Conservation (phyloP, 352 stramenopile species). For the Pythium sukuiense region DNA sequence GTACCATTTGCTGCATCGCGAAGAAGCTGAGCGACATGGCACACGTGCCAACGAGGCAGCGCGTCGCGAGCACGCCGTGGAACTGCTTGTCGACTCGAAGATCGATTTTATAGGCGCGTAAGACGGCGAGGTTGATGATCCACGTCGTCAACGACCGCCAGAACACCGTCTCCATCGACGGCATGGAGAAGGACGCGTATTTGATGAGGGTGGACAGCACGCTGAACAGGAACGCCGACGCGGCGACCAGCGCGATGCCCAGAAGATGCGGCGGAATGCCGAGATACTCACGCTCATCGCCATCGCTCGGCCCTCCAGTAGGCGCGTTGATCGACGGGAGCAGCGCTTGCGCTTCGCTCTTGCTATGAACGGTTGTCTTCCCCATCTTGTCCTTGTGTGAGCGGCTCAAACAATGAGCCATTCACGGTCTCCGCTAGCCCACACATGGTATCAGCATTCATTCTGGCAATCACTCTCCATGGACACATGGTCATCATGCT, state of each 20-base stretch:
- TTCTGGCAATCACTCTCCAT: slow-evolving; percentile 1
- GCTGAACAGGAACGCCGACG: slow-evolving; percentile 59
- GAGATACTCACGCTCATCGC: not conserved
- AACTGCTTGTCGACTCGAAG: slow-evolving; percentile 42
- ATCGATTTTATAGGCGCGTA: slow-evolving; percentile 30
- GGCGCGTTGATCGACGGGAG: slow-evolving; percentile 1
- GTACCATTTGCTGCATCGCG: slow-evolving; percentile 53
- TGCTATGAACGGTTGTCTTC: not conserved
- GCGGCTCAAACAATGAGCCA: too few relatives aligned
- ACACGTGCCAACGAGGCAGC: slow-evolving; percentile 44
- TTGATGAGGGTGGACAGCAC: slow-evolving; percentile 64
- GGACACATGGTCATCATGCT: too few relatives aligned
- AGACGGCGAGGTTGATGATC: slow-evolving; percentile 49
- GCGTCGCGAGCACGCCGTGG: slow-evolving; percentile 35
- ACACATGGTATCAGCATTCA: not conserved
- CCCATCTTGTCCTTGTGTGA: not conserved
- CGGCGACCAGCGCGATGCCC: slow-evolving; percentile 43
- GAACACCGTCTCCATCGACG: slow-evolving; percentile 64
- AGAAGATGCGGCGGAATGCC: slow-evolving; percentile 22
- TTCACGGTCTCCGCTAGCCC: too few relatives aligned
- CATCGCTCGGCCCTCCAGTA: not conserved
- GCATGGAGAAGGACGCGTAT: slow-evolving; percentile 45
- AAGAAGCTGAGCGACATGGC: slow-evolving; percentile 53
- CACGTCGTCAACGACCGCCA: slow-evolving; percentile 60
- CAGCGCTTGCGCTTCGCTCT: slow-evolving; percentile 2